Base-by-base conservation (phyloP, 805 yeast species). In the Starmerella asiatica region DNA sequence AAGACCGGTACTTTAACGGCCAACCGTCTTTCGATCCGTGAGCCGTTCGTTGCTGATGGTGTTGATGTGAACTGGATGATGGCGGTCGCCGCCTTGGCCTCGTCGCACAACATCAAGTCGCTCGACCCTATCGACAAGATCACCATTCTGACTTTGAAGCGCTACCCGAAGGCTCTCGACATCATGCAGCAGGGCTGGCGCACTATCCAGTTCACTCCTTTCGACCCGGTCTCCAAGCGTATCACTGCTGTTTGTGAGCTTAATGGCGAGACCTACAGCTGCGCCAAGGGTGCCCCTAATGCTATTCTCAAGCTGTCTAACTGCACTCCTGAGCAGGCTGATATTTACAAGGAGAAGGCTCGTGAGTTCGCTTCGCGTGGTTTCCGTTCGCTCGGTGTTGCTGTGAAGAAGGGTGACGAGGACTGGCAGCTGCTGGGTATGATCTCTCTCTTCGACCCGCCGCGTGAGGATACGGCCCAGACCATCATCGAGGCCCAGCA, bases 211-310 rank as follows among this genome's bases (percentile, higher is more conserved):
- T 84, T 84, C 84, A 91, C 82, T 68, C 94, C 95, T 58, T 84
- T 84, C 71, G 95, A 84, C 71, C 94, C 95, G 67, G 94, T 84
- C 55, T 83, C 94, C 61, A 84, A 84, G 79, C 84, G 85, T 69
- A 93, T 84, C 70, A 78, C 94, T 56, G 72, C 79, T 64, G 94
- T 84, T 62, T 85, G 82, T 70, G 81, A 93, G 51, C 93, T 93
- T 67, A 91, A 84, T 64, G 94, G 94, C 64, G 94, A 83, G 74
- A 75, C 85, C 67, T 84, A 84, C 63, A 69, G 84, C 62, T 84
- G 95, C 76, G 94, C 86, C 65, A 84, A 84, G 73, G 95, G 95
- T 80, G 94, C 95, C 59, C 94, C 95, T 67, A 84, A 84, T 76
- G 86, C 94, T 64, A 93, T 84, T 64, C 88, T 58, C 30, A 49